Base-by-base conservation (phyloP, 192 early-diverging fungal species). In the Chytriomyces sp. region DNA sequence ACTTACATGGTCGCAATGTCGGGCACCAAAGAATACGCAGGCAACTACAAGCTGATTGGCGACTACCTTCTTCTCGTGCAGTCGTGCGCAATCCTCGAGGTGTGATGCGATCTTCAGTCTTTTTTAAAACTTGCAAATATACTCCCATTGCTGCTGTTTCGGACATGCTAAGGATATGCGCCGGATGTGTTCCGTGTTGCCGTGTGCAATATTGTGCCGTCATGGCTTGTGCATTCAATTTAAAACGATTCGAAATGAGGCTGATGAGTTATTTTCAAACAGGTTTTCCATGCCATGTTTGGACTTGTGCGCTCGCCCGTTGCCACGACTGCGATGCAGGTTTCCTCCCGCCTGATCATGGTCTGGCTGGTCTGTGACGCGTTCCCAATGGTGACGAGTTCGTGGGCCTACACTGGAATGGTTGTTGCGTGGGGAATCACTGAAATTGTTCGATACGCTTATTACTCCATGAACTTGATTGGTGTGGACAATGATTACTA, bases 361-460 rank as follows among this genome's bases (percentile, higher is more conserved):
- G 92, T 94, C 18, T 97, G 94, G 93, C 90, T 88, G 60, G 87
- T 94, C 9, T 81, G 92, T 72, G 85, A 92, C 45, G 59, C 84
- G 35, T 95, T 95, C 76, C 45, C 47, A 5, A 59, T 64, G 83
- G 88, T 94, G 64, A 88, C 86, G 44, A 78, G 86, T 3, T 89
- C 90, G 63, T 89, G 86, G 80, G 86, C 88, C 18, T 92, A 93
- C 67, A 87, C 91, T 35, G 89, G 91, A 47, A 97, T 97, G 95
- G 86, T 91, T 24, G 79, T 93, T 69, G 94, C 97, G 16, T 99
- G 97, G 97, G 87, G 84, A 43, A 84, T 99, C 72, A 96, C 96
- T 57, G 97, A 99, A 81, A 89, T 90, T 72, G 85, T 96, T 48
- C 92, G 97, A 65, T 97, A 99, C 83, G 82, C 90, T 20, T 96